Evolutionary conservation across 2,329 filamentous ascomycete species (phyloP).

Genomic region (Stagonosporopsis rhizophila): DNA sequence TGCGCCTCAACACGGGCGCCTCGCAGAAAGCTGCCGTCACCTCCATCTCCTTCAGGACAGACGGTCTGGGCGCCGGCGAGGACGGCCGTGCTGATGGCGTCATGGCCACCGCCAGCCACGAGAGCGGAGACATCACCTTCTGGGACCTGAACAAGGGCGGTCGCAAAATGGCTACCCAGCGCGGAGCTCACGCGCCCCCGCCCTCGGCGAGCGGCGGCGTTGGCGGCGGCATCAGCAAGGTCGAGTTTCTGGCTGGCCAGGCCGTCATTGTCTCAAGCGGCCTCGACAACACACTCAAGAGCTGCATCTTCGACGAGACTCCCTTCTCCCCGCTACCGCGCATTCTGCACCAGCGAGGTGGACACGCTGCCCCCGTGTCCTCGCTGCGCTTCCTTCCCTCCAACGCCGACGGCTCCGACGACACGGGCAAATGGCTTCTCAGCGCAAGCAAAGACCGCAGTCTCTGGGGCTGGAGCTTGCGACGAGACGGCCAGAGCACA

Average conservation of each 20-base stretch:
- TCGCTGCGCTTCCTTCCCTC: conserved; percentile 85
- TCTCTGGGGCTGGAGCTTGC: conserved; percentile 95
- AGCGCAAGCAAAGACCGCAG: conserved; percentile 89
- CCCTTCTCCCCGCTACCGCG: conserved; percentile 88
- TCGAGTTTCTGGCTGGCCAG: conserved; percentile 90
- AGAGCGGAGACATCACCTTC: conserved; percentile 87
- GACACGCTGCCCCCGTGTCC: conserved; percentile 86
- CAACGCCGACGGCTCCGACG: conserved; percentile 87
- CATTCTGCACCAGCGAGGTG: conserved; percentile 83
- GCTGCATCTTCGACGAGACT: conserved; percentile 94
- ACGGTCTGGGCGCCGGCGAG: conserved; percentile 84
- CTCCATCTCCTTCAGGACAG: conserved; percentile 88
- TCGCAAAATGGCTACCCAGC: conserved; percentile 82
- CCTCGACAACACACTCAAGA: conserved; percentile 90
- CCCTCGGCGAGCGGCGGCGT: conserved; percentile 61
- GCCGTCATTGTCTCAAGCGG: conserved; percentile 90
- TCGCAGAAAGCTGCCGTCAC: conserved; percentile 70
- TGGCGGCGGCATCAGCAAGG: conserved; percentile 79
- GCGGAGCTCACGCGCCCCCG: conserved; percentile 85
- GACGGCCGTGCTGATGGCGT: conserved; percentile 85
- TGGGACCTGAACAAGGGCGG: conserved; percentile 95
- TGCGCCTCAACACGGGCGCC: conserved; percentile 72
- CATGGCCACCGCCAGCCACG: conserved; percentile 85
- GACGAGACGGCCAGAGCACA: conserved; percentile 90
- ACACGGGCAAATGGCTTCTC: conserved; percentile 90